Conservation (phyloP, 2,329 filamentous ascomycete species). For the Aschersonia sp. region DNA sequence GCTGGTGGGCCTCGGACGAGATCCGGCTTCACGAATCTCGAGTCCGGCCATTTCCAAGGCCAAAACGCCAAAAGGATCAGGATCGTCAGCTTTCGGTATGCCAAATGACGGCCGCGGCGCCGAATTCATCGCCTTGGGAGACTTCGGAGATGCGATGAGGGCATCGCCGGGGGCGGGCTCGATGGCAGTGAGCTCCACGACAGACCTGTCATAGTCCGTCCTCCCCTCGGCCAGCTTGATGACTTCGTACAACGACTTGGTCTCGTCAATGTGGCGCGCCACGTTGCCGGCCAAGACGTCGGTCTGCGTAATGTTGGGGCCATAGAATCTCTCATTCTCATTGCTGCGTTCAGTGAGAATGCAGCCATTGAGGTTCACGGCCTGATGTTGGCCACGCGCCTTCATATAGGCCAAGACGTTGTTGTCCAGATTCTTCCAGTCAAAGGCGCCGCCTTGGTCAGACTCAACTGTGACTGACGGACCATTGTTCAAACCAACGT, state of each 20-base stretch:
- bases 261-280: constrained; percentile 37
- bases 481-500: constrained; percentile 63
- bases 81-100: constrained; percentile 64
- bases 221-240: constrained; percentile 82
- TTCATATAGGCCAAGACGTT: constrained; percentile 46
- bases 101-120: constrained; percentile 49
- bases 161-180: constrained; percentile 67
- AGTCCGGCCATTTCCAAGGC: constrained; percentile 84
- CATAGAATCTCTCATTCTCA: constrained; percentile 47
- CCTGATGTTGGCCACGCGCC: constrained; percentile 38
- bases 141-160: constrained; percentile 32
- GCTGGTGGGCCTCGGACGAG: constrained; percentile 51
- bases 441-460: constrained; percentile 33
- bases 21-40: constrained; percentile 81
- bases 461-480: constrained; percentile 48
- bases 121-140: constrained; percentile 21
- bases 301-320: constrained; percentile 32
- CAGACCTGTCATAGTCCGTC: constrained; percentile 51
- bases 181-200: constrained; percentile 49
- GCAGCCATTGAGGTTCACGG: constrained; percentile 40
- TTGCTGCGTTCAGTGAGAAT: constrained; percentile 41
- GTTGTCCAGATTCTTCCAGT: constrained; percentile 37
- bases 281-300: constrained; percentile 45
- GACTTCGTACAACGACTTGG: constrained; percentile 57
- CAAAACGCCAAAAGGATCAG: constrained; percentile 82